Evolutionary conservation across 345 rosid genomes (phyloP).

Genomic region (Bruguiera parviflora): DNA sequence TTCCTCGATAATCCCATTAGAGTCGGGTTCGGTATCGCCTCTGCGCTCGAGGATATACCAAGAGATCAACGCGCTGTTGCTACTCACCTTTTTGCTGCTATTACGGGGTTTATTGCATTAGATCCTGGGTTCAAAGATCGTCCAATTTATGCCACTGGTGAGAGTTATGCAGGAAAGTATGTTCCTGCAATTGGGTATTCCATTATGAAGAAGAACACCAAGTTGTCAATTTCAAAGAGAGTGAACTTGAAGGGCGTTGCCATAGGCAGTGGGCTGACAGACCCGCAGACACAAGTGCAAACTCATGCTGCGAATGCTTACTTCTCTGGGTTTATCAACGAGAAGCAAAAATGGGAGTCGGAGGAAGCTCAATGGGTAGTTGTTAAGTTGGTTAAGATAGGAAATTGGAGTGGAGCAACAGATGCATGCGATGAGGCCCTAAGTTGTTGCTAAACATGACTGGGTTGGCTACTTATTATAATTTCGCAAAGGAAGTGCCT

Average conservation of each 20-base stretch:
- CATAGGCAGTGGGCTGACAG: conserved; percentile 78
- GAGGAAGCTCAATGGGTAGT: conserved; percentile 50
- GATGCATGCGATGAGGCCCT: conserved; percentile 33
- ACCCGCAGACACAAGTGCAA: conserved; percentile 49
- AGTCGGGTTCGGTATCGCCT: conserved; percentile 63
- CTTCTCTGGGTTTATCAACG: conserved; percentile 55
- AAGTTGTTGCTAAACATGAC: conserved; percentile 46
- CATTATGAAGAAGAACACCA: conserved; percentile 42
- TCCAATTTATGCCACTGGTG: conserved; percentile 60
- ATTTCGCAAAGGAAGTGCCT: conserved; percentile 38
- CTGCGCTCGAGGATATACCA: conserved; percentile 48
- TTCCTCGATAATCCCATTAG: conserved; percentile 80
- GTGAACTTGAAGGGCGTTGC: conserved; percentile 60
- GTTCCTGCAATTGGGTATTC: conserved; percentile 71
- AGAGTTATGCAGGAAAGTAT: conserved; percentile 78
- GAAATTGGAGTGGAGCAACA: conserved; percentile 63
- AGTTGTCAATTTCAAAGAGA: conserved; percentile 20
- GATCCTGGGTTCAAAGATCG: conserved; percentile 42
- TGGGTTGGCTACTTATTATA: conserved; percentile 61
- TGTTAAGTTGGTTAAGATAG: conserved; percentile 29
- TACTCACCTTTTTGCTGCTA: conserved; percentile 53
- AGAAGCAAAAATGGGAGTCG: conserved; percentile 49
- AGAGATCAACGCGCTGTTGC: conserved; percentile 53
- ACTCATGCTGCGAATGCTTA: conserved; percentile 54
- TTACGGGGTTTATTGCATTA: conserved; percentile 39